phyloP scores from a whole-genome alignment of 768 basidiomycete species.

The Leccinum boreale region DNA sequence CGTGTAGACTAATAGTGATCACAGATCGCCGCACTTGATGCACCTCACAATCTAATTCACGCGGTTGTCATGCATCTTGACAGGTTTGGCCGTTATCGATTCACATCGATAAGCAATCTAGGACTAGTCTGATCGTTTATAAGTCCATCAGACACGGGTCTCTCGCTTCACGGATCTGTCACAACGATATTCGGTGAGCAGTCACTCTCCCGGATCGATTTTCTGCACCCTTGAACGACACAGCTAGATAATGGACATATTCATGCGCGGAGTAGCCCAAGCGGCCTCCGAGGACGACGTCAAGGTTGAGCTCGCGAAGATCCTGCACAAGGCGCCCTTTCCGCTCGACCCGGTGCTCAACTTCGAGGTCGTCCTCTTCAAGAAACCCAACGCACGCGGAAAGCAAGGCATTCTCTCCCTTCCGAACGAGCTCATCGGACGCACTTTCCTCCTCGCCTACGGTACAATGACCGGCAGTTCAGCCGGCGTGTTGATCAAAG shows the following conservation, averaged over 20 bases:
- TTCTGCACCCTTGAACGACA: background rate
- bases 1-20: constrained; percentile 47
- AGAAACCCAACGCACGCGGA: constrained; percentile 17
- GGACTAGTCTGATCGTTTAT: constrained; percentile 8
- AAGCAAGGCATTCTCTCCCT: constrained; percentile 32
- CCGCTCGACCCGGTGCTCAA: constrained; percentile 25
- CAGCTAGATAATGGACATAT: constrained; percentile 32
- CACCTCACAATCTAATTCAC: background rate
- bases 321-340: constrained; percentile 35
- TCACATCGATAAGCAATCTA: background rate
- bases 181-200: constrained; percentile 19
- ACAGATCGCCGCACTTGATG: constrained; percentile 12
- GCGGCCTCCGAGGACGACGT: constrained; percentile 32
- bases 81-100: constrained; percentile 16
- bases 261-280: constrained; percentile 29
- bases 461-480: constrained; percentile 6
- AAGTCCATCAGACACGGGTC: constrained; percentile 6
- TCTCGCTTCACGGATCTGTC: constrained; percentile 3
- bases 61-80: background rate
- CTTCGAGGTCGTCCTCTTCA: constrained; percentile 34
- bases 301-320: constrained; percentile 31
- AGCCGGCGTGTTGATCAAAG: constrained; percentile 27
- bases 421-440: constrained; percentile 18
- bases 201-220: background rate
- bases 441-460: constrained; percentile 27